These are phyloP conservation scores for Protea cynaroides DNA, from an alignment of 164 flowering plant genomes.

Conservation along the genomic window DNA sequence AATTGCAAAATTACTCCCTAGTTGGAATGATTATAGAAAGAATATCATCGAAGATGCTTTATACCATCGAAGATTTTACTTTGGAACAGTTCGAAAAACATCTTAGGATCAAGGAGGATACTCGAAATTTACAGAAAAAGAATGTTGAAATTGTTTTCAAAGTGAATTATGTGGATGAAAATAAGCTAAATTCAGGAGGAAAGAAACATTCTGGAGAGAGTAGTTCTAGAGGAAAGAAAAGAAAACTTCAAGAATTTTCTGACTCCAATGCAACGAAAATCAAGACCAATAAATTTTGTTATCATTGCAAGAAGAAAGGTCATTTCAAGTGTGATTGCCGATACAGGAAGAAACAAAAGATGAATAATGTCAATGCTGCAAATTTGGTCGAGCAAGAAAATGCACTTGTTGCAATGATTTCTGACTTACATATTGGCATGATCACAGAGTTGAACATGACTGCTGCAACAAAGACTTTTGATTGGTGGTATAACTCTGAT, in stretches of 20 bases:
- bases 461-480: too few species aligned
- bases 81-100: slow-evolving; percentile 14
- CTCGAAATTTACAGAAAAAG: slow-evolving; percentile 12
- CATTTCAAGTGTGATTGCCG: slow-evolving; percentile 14
- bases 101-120: too few species aligned
- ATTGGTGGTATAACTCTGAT: slow-evolving; percentile 4
- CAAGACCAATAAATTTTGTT: not conserved
- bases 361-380: not conserved
- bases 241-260: too few species aligned
- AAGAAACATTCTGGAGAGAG: too few species aligned
- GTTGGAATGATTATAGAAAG: slow-evolving; percentile 15
- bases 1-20: slow-evolving; percentile 5
- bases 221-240: too few species aligned
- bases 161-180: slow-evolving; percentile 7
- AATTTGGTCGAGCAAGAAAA: too few species aligned
- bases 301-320: not conserved
- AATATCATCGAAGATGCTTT: slow-evolving; percentile 4
- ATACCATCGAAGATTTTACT: slow-evolving; percentile 1
- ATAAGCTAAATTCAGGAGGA: not conserved
- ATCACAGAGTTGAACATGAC: too few species aligned
- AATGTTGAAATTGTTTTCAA: too few species aligned
- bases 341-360: not conserved
- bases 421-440: too few species aligned
- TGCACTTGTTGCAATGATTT: too few species aligned
- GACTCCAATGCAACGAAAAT: too few species aligned